These are phyloP conservation scores for Diplogelasinospora grovesii DNA, from an alignment of 495 filamentous ascomycete genomes.

Conservation along the genomic window DNA sequence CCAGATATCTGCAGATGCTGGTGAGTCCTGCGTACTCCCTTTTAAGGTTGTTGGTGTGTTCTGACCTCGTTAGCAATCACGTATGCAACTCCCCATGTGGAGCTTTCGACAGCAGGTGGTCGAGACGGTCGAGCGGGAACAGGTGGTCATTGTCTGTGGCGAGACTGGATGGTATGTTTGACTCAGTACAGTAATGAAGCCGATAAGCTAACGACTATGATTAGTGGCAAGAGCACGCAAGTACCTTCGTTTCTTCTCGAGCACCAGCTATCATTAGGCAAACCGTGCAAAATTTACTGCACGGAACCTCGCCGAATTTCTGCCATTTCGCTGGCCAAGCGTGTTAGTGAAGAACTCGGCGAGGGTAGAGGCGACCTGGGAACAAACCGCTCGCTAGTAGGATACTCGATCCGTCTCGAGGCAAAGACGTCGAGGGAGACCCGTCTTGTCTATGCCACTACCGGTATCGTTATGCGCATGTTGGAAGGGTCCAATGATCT, in stretches of 20 bases:
- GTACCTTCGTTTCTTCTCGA: conserved; percentile 89
- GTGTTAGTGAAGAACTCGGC: conserved; percentile 91
- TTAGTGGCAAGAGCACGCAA: conserved; percentile 91
- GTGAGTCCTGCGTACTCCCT: conserved; percentile 13
- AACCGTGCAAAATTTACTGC: conserved; percentile 84
- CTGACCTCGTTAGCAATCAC: conserved; percentile 34
- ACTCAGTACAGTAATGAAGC: neutral
- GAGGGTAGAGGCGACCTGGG: conserved; percentile 77
- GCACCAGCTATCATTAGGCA: conserved; percentile 72
- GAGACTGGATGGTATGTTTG: conserved; percentile 73
- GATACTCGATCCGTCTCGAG: conserved; percentile 90
- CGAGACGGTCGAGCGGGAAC: conserved; percentile 62
- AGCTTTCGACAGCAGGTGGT: conserved; percentile 71
- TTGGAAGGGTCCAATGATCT: conserved; percentile 80
- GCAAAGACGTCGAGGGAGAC: conserved; percentile 75
- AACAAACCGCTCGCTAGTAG: conserved; percentile 74
- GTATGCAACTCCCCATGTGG: conserved; percentile 84
- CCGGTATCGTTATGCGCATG: conserved; percentile 95
- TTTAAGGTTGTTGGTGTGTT: conserved; percentile 3
- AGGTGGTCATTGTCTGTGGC: conserved; percentile 84
- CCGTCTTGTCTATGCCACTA: conserved; percentile 76
- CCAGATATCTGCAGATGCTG: conserved; percentile 55
- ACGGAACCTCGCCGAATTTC: conserved; percentile 96
- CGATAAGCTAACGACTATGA: conserved; percentile 11
- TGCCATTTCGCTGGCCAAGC: conserved; percentile 81